These are phyloP conservation scores for Umbelopsis sp. DNA, from an alignment of 371 early-diverging fungal species.

Conservation along the genomic window DNA sequence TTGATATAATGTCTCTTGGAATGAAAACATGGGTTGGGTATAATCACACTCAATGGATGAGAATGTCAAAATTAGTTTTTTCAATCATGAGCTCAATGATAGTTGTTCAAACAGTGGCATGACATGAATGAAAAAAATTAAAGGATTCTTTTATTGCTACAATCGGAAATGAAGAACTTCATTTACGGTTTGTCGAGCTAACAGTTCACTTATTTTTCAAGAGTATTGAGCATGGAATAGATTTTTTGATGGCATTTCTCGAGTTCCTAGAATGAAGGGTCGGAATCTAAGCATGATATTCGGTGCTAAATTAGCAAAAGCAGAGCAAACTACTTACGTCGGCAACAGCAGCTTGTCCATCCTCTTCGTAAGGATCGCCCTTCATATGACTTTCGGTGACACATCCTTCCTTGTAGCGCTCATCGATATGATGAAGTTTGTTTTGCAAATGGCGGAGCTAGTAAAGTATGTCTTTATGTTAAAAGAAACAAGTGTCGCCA, in stretches of 20 bases:
- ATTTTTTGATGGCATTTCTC: constrained; percentile 31
- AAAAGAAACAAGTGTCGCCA: neutral
- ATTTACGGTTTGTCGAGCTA: constrained; percentile 6
- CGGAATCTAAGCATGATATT: neutral
- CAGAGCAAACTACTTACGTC: constrained; percentile 22
- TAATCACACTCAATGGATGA: too few species aligned
- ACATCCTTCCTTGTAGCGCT: constrained; percentile 31
- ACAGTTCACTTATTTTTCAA: constrained; percentile 14
- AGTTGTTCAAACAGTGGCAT: too few species aligned
- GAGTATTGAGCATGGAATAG: constrained; percentile 27
- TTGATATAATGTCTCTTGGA: too few species aligned
- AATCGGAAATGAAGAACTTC: constrained; percentile 14
- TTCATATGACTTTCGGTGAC: constrained; percentile 22
- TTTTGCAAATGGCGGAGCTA: constrained; percentile 20
- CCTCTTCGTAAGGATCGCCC: constrained; percentile 44
- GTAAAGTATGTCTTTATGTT: neutral
- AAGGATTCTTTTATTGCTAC: constrained; percentile 4
- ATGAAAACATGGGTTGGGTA: too few species aligned
- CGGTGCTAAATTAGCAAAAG: neutral
- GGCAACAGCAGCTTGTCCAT: constrained; percentile 44
- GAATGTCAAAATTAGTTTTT: too few species aligned
- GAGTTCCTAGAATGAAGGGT: constrained; percentile 20
- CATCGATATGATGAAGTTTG: constrained; percentile 31
- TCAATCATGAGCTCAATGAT: too few species aligned
- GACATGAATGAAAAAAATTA: too few species aligned